Base-by-base conservation (phyloP, 805 yeast genomes). In the Clavispora vitiphila region DNA sequence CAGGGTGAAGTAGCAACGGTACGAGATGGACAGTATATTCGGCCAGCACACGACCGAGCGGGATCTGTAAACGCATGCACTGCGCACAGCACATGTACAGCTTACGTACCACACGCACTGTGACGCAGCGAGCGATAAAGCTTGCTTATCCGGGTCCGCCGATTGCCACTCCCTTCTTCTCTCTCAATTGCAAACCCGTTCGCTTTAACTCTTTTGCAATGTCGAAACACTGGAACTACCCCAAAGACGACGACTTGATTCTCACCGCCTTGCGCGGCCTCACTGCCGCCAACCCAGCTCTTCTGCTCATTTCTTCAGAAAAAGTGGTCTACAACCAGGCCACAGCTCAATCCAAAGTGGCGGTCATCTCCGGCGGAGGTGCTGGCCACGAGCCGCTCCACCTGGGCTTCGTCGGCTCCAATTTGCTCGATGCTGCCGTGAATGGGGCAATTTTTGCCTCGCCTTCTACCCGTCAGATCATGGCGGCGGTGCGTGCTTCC, bases 311-410 rank as follows among this genome's bases (percentile, higher is more conserved):
- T 37, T 79, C 78, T 27, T 54, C 71, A 6, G 86, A 82, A 55
- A 69, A 74, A 44, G 83, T 81, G 5, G 72, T 79, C 9, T 76
- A 64, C 59, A 65, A 69, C 44, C 67, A 72, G 15, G 47, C 64
- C 40, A 56, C 67, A n/a, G 55, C 60, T 35, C 35, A 50, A n/a
- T 64, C 71, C 21, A 83, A 86, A 54, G 84, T 89, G 34, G 76
- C 86, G 5, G 56, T 90, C 38, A 66, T 90, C 21, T 81, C 96
- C 25, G 96, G 97, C 45, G 98, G 98, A 42, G 97, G 97, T 21
- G 80, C 90, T 11, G 98, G 98, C 37, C 98, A 90, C 58, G 98
- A 90, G 63, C 97, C 97, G 20, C 72, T 89, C 4, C 97, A 91
- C 56, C 90, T 86, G 8, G 97, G 96, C 0, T 90, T 80, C 60